Conservation (phyloP, 2,329 filamentous ascomycete genomes). For the Endothia cerciana region DNA sequence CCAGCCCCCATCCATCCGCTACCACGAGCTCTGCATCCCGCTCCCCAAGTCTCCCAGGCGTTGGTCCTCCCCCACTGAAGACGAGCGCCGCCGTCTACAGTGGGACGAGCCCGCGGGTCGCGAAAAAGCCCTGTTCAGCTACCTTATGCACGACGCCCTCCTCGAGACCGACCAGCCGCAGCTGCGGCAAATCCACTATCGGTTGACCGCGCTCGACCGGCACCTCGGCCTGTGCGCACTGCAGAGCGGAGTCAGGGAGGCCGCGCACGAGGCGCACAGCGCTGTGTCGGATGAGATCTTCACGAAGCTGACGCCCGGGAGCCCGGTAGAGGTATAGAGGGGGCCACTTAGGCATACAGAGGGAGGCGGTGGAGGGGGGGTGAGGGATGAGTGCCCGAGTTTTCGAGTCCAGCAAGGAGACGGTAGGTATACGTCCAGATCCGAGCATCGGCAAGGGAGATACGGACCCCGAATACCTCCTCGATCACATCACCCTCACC, state of each 20-base stretch:
- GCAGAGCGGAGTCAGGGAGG: background rate
- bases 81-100: background rate
- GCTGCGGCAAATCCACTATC: background rate
- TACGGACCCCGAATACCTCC: background rate
- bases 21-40: background rate
- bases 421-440: too few relatives aligned
- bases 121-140: background rate
- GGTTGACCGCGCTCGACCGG: background rate
- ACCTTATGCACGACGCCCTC: background rate
- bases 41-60: background rate
- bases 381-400: background rate
- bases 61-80: background rate
- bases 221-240: background rate
- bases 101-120: background rate
- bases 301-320: background rate
- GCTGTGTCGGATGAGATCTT: constrained; percentile 1
- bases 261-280: background rate
- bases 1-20: background rate
- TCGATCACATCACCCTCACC: background rate
- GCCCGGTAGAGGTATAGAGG: background rate
- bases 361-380: background rate
- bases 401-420: background rate
- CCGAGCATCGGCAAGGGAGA: background rate
- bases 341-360: background rate
- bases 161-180: background rate